A percentile compares a stretch with the other conserved stretches of the same genome.
These are phyloP conservation scores for Penicillium crustosum DNA, from an alignment of 2,329 filamentous ascomycete genomes.

Conservation along the genomic window DNA sequence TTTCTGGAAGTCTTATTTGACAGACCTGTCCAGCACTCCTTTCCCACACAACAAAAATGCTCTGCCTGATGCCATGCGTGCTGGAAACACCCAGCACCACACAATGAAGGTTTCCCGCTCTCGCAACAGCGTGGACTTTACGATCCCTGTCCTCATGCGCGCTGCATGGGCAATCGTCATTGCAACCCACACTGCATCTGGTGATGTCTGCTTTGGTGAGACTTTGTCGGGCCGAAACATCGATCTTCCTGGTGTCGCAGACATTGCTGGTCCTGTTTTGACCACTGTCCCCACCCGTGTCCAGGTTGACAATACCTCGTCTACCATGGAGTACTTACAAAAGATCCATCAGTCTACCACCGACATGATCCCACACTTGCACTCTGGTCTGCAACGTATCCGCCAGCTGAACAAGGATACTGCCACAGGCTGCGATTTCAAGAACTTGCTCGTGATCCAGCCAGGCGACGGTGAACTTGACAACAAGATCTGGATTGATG, in stretches of 20 bases:
- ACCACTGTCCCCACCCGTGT: constrained; percentile 43
- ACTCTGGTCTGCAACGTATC: constrained; percentile 57
- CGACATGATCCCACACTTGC: constrained; percentile 63
- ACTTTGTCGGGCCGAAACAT: constrained; percentile 56
- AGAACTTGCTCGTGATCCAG: constrained; percentile 50
- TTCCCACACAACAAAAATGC: constrained; percentile 33
- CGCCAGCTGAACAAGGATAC: constrained; percentile 54
- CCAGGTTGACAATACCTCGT: constrained; percentile 38
- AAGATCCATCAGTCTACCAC: constrained; percentile 58
- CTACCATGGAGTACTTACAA: constrained; percentile 53
- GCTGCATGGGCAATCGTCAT: constrained; percentile 55
- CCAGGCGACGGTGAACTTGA: constrained; percentile 26
- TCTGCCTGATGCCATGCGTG: constrained; percentile 20
- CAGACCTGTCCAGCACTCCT: constrained; percentile 25
- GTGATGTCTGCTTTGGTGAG: constrained; percentile 56
- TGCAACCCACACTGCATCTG: constrained; percentile 48
- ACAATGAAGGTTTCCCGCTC: constrained; percentile 25
- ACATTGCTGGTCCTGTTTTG: constrained; percentile 48
- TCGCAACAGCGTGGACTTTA: constrained; percentile 32
- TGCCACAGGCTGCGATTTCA: constrained; percentile 47
- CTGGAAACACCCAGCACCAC: constrained; percentile 28
- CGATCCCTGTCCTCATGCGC: constrained; percentile 53
- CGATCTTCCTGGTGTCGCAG: constrained; percentile 49
- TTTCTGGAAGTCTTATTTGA: constrained; percentile 36
- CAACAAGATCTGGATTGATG: constrained; percentile 31